phyloP scores from a whole-genome alignment of 345 rosid species.

The Heritiera fomes region DNA sequence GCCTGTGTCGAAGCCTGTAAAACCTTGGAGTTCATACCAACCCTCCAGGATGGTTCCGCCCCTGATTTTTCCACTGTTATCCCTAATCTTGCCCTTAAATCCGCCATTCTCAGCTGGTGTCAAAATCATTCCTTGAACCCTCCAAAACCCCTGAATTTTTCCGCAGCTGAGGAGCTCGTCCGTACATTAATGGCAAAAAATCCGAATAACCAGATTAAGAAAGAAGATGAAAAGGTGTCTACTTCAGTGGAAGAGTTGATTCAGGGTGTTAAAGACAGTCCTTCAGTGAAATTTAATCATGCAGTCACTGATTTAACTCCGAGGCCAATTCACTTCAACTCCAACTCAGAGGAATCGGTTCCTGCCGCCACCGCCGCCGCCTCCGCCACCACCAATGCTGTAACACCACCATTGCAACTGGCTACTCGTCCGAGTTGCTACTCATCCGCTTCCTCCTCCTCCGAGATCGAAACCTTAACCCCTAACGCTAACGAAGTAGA shows the following conservation, averaged over 20 bases:
- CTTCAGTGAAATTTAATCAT: conserved; percentile 39
- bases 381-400: neutral
- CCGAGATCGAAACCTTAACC: conserved; percentile 42
- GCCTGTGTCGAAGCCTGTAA: conserved; percentile 65
- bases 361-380: conserved; percentile 10
- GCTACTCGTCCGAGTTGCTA: conserved; percentile 60
- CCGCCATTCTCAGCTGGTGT: conserved; percentile 76
- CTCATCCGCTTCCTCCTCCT: conserved; percentile 61
- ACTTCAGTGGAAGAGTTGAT: conserved; percentile 36
- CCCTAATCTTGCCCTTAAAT: conserved; percentile 79
- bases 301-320: conserved; percentile 53
- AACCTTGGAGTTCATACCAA: conserved; percentile 50
- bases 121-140: conserved; percentile 37
- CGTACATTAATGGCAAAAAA: conserved; percentile 32
- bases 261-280: conserved; percentile 37
- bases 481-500: conserved; percentile 42
- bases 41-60: conserved; percentile 26
- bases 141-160: conserved; percentile 52
- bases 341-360: conserved; percentile 56
- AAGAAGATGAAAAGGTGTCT: conserved; percentile 9
- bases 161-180: conserved; percentile 54
- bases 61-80: conserved; percentile 76
- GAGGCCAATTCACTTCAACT: conserved; percentile 37
- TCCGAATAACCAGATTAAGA: neutral
- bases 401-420: conserved; percentile 47